Percentiles rank a stretch among this genome's conserved stretches.
Conservation (phyloP, 129 eudicot species). For the Pulicaria dysenterica region DNA sequence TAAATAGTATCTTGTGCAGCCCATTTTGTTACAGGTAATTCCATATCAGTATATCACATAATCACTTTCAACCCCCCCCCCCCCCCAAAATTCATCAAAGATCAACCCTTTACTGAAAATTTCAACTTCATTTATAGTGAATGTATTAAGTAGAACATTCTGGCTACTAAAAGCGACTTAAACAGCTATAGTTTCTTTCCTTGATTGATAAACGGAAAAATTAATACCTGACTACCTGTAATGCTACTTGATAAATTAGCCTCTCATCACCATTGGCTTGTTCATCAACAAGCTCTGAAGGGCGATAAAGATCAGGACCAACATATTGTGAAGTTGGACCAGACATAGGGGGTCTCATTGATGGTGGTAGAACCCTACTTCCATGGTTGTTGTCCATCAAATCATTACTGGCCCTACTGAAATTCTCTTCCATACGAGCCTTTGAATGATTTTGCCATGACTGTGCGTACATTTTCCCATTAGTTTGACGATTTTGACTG, state of each 20-base stretch:
- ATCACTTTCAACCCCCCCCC: background rate
- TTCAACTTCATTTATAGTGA: background rate
- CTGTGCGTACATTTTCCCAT: slow-evolving; percentile 38
- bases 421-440: slow-evolving; percentile 34
- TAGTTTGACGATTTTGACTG: slow-evolving; percentile 40
- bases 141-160: background rate
- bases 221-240: slow-evolving; percentile 83
- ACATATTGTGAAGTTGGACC: slow-evolving; percentile 39
- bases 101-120: too few relatives aligned
- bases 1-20: too few relatives aligned
- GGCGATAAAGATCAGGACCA: slow-evolving; percentile 46
- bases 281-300: slow-evolving; percentile 55
- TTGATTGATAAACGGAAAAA: background rate
- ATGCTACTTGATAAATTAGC: slow-evolving; percentile 66
- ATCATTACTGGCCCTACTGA: slow-evolving; percentile 35
- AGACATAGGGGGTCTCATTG: slow-evolving; percentile 34
- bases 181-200: background rate
- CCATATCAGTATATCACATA: background rate
- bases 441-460: slow-evolving; percentile 40
- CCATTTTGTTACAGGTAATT: background rate
- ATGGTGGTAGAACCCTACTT: slow-evolving; percentile 44
- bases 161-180: background rate
- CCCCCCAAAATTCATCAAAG: too few relatives aligned
- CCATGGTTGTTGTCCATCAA: slow-evolving; percentile 42
- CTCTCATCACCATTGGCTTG: slow-evolving; percentile 60